phyloP scores from a whole-genome alignment of 2,329 filamentous ascomycete genomes.

The Colletotrichum incanum region DNA sequence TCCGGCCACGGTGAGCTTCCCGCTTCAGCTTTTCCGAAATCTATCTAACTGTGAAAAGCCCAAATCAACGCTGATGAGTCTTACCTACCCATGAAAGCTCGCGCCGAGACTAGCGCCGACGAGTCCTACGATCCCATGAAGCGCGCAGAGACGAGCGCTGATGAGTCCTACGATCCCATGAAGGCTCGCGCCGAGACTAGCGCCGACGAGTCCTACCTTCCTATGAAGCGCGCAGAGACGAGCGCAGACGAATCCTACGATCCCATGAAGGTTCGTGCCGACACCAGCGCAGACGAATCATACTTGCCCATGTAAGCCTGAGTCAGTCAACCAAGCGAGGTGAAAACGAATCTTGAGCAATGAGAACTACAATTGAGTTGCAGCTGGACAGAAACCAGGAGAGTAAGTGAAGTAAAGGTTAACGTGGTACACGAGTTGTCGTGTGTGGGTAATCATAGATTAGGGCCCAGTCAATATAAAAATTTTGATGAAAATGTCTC shows the following conservation, averaged over 20 bases:
- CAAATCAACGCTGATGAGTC: constrained; percentile 34
- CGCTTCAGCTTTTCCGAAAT: not conserved
- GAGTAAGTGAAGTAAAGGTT: not conserved
- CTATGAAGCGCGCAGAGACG: constrained; percentile 18
- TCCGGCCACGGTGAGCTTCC: constrained; percentile 18
- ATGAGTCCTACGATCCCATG: constrained; percentile 34
- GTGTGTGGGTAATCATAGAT: not conserved
- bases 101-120: constrained; percentile 28
- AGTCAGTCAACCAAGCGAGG: too few relatives aligned
- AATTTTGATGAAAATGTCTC: not conserved
- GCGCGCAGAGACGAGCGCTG: constrained; percentile 24
- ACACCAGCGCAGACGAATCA: constrained; percentile 34
- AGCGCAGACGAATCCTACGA: constrained; percentile 29
- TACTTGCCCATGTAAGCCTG: constrained; percentile 18
- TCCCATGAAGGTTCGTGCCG: constrained; percentile 16
- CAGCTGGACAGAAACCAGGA: not conserved
- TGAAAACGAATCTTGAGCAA: too few relatives aligned
- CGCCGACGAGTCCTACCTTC: constrained; percentile 31
- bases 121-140: constrained; percentile 36
- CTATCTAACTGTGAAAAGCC: not conserved
- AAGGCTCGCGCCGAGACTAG: constrained; percentile 21
- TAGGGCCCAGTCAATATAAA: not conserved
- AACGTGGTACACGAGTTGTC: not conserved
- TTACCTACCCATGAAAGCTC: constrained; percentile 33
- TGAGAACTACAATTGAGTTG: not conserved